Conservation (phyloP, 345 rosid species). For the Euphorbia peplus region DNA sequence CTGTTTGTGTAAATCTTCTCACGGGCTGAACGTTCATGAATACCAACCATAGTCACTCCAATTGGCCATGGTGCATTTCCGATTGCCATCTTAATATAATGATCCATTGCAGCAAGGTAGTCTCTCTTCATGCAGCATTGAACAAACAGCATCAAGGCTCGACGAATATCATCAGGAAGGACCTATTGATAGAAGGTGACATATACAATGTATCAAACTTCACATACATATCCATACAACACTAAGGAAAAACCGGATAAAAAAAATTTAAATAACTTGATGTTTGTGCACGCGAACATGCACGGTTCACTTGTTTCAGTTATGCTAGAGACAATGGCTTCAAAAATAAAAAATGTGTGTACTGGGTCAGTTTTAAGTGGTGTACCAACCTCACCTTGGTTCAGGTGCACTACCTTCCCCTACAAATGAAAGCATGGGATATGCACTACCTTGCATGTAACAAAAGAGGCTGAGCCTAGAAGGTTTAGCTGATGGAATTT, state of each 20-base stretch:
- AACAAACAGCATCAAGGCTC: constrained; percentile 75
- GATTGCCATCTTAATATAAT: constrained; percentile 82
- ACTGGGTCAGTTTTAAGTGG: neutral
- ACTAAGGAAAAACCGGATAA: neutral
- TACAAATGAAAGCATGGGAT: neutral
- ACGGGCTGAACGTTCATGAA: constrained; percentile 97
- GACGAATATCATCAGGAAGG: constrained; percentile 83
- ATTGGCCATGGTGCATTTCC: constrained; percentile 99
- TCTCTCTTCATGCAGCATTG: constrained; percentile 82
- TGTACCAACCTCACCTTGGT: neutral
- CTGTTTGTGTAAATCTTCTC: constrained; percentile 96
- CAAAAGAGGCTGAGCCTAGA: too few relatives aligned
- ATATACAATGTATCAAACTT: neutral
- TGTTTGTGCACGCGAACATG: neutral
- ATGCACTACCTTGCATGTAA: too few relatives aligned
- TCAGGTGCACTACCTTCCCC: neutral
- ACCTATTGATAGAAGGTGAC: constrained; percentile 37
- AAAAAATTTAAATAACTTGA: neutral
- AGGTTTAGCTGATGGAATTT: neutral
- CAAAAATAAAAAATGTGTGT: neutral
- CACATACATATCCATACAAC: neutral
- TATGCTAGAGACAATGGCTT: neutral
- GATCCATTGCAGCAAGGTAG: constrained; percentile 98
- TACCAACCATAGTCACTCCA: constrained; percentile 99
- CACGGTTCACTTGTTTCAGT: neutral